phyloP scores from a whole-genome alignment of 2,329 filamentous ascomycete genomes.

The Xylaria sp. region DNA sequence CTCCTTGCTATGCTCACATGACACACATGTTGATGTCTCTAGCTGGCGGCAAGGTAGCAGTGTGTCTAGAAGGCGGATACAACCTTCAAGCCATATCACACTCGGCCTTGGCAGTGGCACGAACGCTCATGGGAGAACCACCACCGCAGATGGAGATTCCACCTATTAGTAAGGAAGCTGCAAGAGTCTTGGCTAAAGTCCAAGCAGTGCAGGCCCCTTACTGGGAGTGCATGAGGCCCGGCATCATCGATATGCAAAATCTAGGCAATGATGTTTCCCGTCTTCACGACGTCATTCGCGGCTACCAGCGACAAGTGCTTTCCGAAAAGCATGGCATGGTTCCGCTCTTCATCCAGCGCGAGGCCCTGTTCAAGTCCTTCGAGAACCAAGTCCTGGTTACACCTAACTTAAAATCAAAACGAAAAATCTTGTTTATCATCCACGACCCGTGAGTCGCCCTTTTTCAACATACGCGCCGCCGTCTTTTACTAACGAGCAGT shows the following conservation, averaged over 20 bases:
- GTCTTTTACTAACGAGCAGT: conserved; percentile 15
- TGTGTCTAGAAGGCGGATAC: conserved; percentile 95
- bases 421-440: conserved; percentile 82
- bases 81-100: conserved; percentile 92
- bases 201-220: conserved; percentile 73
- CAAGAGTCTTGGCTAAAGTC: conserved; percentile 66
- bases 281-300: conserved; percentile 82
- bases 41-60: conserved; percentile 86
- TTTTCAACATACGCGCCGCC: conserved; percentile 21
- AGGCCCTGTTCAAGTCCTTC: conserved; percentile 78
- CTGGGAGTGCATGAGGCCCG: conserved; percentile 89
- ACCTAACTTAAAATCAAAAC: conserved; percentile 71
- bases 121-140: conserved; percentile 94
- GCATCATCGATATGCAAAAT: conserved; percentile 65
- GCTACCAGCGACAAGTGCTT: conserved; percentile 77
- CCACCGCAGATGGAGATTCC: conserved; percentile 71
- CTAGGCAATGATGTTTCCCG: conserved; percentile 67
- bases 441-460: conserved; percentile 79
- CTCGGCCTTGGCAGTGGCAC: conserved; percentile 89
- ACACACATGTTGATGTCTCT: conserved; percentile 99
- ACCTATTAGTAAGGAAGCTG: conserved; percentile 67
- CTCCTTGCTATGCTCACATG: conserved; percentile 95
- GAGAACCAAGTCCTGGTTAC: conserved; percentile 89
- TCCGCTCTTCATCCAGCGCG: conserved; percentile 80
- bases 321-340: conserved; percentile 80